Conservation (phyloP, 495 filamentous ascomycete genomes). For the Trichoderma gamsii region DNA sequence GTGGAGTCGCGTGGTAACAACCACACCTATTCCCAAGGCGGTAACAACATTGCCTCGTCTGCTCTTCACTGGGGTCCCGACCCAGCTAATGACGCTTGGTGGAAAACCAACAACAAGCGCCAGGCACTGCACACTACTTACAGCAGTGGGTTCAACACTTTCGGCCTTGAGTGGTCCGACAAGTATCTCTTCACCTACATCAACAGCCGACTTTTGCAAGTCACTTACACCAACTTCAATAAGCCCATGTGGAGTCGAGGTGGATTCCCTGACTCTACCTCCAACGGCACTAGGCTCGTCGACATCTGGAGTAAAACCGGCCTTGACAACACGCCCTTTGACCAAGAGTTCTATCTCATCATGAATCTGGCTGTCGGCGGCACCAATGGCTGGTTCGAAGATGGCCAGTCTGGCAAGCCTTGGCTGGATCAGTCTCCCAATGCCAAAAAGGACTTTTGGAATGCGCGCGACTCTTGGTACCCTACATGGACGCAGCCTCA, state of each 20-base stretch:
- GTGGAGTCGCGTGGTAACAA: slow-evolving; percentile 75
- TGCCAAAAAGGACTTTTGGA: slow-evolving; percentile 70
- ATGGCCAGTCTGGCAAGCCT: slow-evolving; percentile 63
- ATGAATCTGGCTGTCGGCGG: slow-evolving; percentile 76
- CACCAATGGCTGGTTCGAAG: slow-evolving; percentile 80
- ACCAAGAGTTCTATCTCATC: slow-evolving; percentile 75
- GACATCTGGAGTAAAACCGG: slow-evolving; percentile 66
- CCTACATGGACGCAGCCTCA: slow-evolving; percentile 68
- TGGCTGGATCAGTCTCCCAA: slow-evolving; percentile 65
- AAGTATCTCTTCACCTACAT: slow-evolving; percentile 87
- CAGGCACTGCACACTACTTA: slow-evolving; percentile 72
- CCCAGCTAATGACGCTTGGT: slow-evolving; percentile 58
- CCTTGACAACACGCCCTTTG: slow-evolving; percentile 64
- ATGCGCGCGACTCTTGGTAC: slow-evolving; percentile 57
- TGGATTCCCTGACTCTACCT: slow-evolving; percentile 60
- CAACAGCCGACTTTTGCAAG: slow-evolving; percentile 70
- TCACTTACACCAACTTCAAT: slow-evolving; percentile 73
- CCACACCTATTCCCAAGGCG: slow-evolving; percentile 64
- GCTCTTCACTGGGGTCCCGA: slow-evolving; percentile 76
- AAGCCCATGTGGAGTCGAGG: slow-evolving; percentile 65
- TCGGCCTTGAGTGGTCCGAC: slow-evolving; percentile 77
- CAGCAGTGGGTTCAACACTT: slow-evolving; percentile 60
- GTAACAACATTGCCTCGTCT: slow-evolving; percentile 77
- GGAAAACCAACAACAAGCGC: slow-evolving; percentile 70
- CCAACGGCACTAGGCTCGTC: slow-evolving; percentile 61